phyloP scores from a whole-genome alignment of 2,329 filamentous ascomycete species.

The Ceratocystis variospora region DNA sequence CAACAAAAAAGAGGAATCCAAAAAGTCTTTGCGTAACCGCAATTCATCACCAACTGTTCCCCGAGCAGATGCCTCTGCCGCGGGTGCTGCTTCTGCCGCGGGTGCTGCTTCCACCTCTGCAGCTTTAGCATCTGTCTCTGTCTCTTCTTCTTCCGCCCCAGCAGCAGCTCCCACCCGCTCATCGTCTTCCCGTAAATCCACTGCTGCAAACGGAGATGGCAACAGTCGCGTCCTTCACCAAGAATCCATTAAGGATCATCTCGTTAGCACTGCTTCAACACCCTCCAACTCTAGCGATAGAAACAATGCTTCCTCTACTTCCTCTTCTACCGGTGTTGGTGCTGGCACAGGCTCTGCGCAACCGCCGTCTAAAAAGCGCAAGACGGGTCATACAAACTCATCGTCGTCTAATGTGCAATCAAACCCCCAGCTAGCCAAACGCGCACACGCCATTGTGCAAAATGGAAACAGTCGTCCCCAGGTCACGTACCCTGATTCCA shows the following conservation, averaged over 20 bases:
- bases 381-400: conserved; percentile 42
- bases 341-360: conserved; percentile 22
- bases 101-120: conserved; percentile 27
- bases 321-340: too few species aligned
- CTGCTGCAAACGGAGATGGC: conserved; percentile 28
- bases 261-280: conserved; percentile 11
- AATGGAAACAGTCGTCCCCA: conserved; percentile 8
- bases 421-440: conserved; percentile 13
- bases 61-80: not conserved
- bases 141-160: conserved; percentile 28
- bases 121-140: conserved; percentile 22
- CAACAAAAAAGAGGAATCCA: conserved; percentile 42
- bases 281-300: conserved; percentile 11
- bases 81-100: conserved; percentile 23
- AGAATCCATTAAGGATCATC: conserved; percentile 16
- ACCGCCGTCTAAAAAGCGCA: conserved; percentile 65
- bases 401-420: conserved; percentile 20
- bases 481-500: conserved; percentile 44
- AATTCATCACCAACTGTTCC: conserved; percentile 15
- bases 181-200: conserved; percentile 31
- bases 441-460: conserved; percentile 13
- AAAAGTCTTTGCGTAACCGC: conserved; percentile 37
- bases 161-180: conserved; percentile 26
- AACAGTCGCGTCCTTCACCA: conserved; percentile 10
- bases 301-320: conserved; percentile 22